These are phyloP conservation scores for Fusarium sp. DNA, from an alignment of 2,329 filamentous ascomycete species.

Conservation along the genomic window DNA sequence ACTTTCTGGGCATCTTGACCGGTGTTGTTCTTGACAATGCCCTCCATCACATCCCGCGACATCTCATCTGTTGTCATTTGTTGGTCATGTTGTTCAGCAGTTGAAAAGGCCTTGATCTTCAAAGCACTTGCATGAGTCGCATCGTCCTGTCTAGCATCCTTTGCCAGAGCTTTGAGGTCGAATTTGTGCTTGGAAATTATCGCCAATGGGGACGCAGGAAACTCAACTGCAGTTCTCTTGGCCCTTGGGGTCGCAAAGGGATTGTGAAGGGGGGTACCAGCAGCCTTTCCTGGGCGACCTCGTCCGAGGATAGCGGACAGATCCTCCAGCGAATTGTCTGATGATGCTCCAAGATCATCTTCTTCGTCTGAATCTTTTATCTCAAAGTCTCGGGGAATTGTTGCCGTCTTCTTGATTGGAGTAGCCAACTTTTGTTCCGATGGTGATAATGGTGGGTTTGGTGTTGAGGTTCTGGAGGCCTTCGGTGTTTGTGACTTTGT, in stretches of 20 bases:
- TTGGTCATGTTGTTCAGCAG: conserved; percentile 17
- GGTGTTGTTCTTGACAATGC: conserved; percentile 47
- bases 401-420: conserved; percentile 31
- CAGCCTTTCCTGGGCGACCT: conserved; percentile 32
- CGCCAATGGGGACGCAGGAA: conserved; percentile 58
- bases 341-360: conserved; percentile 61
- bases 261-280: conserved; percentile 27
- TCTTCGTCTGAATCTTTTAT: conserved; percentile 79
- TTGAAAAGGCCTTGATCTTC: conserved; percentile 50
- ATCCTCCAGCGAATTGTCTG: conserved; percentile 66
- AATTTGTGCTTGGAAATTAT: conserved; percentile 67
- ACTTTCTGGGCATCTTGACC: conserved; percentile 56
- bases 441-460: conserved; percentile 34
- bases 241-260: conserved; percentile 55
- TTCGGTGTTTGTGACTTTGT: conserved; percentile 25
- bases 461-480: background rate
- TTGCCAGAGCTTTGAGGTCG: conserved; percentile 68
- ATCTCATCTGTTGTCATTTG: conserved; percentile 22
- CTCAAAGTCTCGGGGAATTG: conserved; percentile 59
- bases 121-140: conserved; percentile 64
- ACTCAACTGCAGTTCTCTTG: conserved; percentile 54
- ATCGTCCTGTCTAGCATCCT: conserved; percentile 65
- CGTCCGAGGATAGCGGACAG: conserved; percentile 50
- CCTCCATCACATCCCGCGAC: conserved; percentile 38
- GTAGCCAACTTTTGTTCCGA: conserved; percentile 36